phyloP scores from a whole-genome alignment of 2,329 filamentous ascomycete genomes.

The Neonectria magnoliae region DNA sequence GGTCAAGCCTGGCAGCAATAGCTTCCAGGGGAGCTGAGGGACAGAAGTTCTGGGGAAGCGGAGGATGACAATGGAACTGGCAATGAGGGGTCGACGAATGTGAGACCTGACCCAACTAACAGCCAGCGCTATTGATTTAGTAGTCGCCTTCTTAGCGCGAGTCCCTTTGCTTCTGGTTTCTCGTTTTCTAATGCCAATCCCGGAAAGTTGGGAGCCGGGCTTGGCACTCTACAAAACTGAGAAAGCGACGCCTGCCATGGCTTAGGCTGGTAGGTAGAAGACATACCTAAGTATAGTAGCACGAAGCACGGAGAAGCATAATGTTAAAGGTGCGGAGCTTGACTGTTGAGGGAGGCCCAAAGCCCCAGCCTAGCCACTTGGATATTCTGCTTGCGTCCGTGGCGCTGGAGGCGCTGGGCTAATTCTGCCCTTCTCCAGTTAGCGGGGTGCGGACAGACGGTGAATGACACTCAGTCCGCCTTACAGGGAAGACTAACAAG shows the following conservation, averaged over 20 bases:
- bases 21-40: neutral
- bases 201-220: neutral
- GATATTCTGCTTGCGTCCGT: neutral
- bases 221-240: neutral
- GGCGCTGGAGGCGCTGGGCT: neutral
- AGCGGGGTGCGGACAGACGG: neutral
- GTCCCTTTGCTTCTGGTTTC: neutral
- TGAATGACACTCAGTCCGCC: neutral
- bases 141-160: neutral
- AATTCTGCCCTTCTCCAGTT: neutral
- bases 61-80: too few relatives aligned
- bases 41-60: neutral
- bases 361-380: neutral
- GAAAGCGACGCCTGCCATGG: neutral
- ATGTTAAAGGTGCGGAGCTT: neutral
- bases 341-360: neutral
- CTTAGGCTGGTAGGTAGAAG: neutral
- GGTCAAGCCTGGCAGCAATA: neutral
- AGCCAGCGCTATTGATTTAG: neutral
- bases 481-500: neutral
- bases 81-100: neutral
- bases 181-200: neutral
- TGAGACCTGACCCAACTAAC: neutral
- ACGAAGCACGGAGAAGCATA: neutral
- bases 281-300: neutral